A percentile compares a stretch with the other conserved stretches of the same genome.
These are phyloP conservation scores for Camelina laxa DNA, from an alignment of 345 rosid genomes.

Conservation along the genomic window DNA sequence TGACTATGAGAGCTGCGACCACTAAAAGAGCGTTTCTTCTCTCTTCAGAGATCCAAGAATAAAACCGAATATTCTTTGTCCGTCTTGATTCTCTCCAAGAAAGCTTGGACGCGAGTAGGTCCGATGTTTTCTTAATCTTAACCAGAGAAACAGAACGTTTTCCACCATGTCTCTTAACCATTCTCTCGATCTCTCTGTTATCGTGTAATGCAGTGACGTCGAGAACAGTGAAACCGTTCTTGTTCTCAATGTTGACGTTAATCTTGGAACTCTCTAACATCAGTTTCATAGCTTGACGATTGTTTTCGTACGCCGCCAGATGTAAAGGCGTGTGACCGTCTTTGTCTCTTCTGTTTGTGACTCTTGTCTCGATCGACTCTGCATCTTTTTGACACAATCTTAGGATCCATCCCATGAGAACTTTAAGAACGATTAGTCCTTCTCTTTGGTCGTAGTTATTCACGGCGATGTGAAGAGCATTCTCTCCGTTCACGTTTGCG, in stretches of 20 bases:
- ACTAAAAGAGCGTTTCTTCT: constrained; percentile 41
- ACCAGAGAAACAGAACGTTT: neutral
- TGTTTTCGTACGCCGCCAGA: constrained; percentile 32
- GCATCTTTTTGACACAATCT: constrained; percentile 20
- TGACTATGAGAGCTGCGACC: constrained; percentile 43
- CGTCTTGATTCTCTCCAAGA: neutral
- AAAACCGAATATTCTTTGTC: constrained; percentile 15
- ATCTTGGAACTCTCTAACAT: constrained; percentile 22
- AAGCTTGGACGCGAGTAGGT: constrained; percentile 10
- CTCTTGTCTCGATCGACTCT: constrained; percentile 12
- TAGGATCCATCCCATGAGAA: constrained; percentile 39
- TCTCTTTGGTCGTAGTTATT: constrained; percentile 1
- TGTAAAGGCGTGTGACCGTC: constrained; percentile 44
- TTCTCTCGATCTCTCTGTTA: constrained; percentile 14
- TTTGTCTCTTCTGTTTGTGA: constrained; percentile 35
- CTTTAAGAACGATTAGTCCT: constrained; percentile 25
- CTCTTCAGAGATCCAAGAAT: constrained; percentile 26
- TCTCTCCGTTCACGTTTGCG: constrained; percentile 33
- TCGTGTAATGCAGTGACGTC: constrained; percentile 25
- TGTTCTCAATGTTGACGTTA: constrained; percentile 35
- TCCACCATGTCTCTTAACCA: constrained; percentile 1
- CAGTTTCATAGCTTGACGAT: constrained; percentile 25
- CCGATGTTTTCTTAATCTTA: neutral
- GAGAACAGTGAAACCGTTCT: constrained; percentile 26
- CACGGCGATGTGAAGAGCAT: constrained; percentile 40